These are phyloP conservation scores for Chaetomiaceae sp. DNA, from an alignment of 2,329 filamentous ascomycete genomes.

Conservation along the genomic window DNA sequence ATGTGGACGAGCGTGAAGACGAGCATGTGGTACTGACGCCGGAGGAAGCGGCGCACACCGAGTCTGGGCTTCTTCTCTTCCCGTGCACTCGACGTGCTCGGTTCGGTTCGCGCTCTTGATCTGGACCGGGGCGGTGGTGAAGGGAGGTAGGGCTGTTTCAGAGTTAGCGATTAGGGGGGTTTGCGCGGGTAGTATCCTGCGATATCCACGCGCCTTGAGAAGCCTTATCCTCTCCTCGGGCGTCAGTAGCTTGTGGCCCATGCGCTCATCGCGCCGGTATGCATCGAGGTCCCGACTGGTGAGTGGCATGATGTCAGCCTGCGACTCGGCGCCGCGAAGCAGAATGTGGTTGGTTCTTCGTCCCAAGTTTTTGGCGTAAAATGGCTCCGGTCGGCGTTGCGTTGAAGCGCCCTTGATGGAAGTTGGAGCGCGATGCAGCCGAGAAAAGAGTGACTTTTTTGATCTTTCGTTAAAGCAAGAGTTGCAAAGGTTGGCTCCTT, in stretches of 20 bases:
- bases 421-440: not conserved
- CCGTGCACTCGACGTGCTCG: slow-evolving; percentile 23
- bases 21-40: slow-evolving; percentile 59
- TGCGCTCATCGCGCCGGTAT: slow-evolving; percentile 44
- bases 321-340: not conserved
- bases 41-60: slow-evolving; percentile 59
- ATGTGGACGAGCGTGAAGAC: slow-evolving; percentile 69
- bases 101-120: slow-evolving; percentile 25
- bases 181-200: slow-evolving; percentile 14
- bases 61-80: slow-evolving; percentile 39
- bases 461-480: no score
- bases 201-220: slow-evolving; percentile 37
- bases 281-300: slow-evolving; percentile 35
- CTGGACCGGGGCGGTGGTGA: slow-evolving; percentile 28
- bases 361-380: not conserved
- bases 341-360: not conserved
- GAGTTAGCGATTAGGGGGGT: not conserved
- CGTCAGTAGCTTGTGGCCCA: slow-evolving; percentile 39
- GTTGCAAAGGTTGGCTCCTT: not conserved
- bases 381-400: not conserved
- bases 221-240: slow-evolving; percentile 43
- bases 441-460: not conserved
- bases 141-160: slow-evolving; percentile 35
- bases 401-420: not conserved
- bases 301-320: slow-evolving; percentile 34